Evolutionary conservation across 495 filamentous ascomycete species (phyloP), one percentile per base, ranked within the genome.

Genomic region (Neurospora sp.): DNA sequence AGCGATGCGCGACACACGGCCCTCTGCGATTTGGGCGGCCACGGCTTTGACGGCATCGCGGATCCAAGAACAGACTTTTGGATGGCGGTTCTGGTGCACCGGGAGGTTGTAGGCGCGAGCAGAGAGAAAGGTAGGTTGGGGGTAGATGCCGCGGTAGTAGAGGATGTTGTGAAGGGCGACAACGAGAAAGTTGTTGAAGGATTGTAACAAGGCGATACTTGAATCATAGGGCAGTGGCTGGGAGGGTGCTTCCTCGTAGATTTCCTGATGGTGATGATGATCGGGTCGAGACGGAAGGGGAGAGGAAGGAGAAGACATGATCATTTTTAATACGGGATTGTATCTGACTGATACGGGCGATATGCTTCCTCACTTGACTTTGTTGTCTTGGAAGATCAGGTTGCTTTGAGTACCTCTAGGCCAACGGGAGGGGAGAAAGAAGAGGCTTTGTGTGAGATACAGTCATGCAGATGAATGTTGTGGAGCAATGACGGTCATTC

Each of bases 91-190:
- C 81, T 98, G 94, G 76, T 93, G 90, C 45, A 97, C 92, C 37
- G 94, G 90, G 74, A 92, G 91, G 82, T 97, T 96, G 87, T 94
- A 98, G 75, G 91, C 93, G 74, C 91, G 89, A 22, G 91, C 90
- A 42, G 90, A 88, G 72, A 96, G 86, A 83, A 98, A 98, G 68
- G 94, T 92, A 35, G 87, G 80, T 70, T 84, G 81, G 0, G 95
- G 94, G 80, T 99, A 99, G 79, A 98, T 89, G 73, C 82, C 80
- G 72, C 96, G 92, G 74, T 94, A 89, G 83, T 93, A 96, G 74
- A 99, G 89, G 79, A 98, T 93, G 76, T 95, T 96, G 85, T 99
- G 96, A 79, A 95, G 92, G 75, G 92, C 90, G 53, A 96, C 90
- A 72, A 89, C 93, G 65, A 99, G 90, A 84, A 98, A 98, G 79